phyloP scores from a whole-genome alignment of 2,329 filamentous ascomycete genomes.

The Leptographium wingfieldii region DNA sequence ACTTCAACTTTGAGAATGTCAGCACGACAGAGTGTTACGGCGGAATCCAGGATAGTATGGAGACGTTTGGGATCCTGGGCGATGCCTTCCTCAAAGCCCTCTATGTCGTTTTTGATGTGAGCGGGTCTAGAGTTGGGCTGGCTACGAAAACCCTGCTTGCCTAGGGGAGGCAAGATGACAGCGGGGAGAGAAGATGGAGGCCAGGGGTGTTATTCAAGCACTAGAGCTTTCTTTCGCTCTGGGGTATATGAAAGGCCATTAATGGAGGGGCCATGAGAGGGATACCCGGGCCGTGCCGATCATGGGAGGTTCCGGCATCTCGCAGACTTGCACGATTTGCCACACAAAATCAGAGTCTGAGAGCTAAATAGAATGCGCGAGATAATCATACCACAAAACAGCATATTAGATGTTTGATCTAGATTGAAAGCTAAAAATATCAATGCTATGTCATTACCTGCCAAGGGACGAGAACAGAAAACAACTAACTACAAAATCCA shows the following conservation, averaged over 20 bases:
- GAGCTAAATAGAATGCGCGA: neutral
- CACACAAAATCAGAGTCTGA: neutral
- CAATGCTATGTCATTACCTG: neutral
- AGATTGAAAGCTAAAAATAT: neutral
- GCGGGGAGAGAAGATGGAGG: neutral
- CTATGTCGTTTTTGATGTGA: constrained; percentile 58
- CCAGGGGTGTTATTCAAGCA: neutral
- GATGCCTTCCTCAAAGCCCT: constrained; percentile 69
- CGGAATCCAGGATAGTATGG: constrained; percentile 51
- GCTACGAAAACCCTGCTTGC: constrained; percentile 28
- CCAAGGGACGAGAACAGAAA: neutral
- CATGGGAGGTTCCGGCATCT: neutral
- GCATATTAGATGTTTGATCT: neutral
- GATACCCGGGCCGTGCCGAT: neutral
- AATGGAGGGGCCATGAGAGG: neutral
- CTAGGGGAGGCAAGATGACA: neutral
- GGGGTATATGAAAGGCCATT: too few relatives aligned
- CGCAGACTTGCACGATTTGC: neutral
- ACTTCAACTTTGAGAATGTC: constrained; percentile 36
- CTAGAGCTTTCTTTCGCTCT: too few relatives aligned
- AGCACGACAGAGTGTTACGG: constrained; percentile 53
- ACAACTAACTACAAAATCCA: neutral
- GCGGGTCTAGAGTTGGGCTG: constrained; percentile 31
- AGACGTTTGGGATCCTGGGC: constrained; percentile 54
- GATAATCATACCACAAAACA: neutral